Base-by-base conservation (phyloP, 2,329 filamentous ascomycete species). In the Rutstroemia sp. region DNA sequence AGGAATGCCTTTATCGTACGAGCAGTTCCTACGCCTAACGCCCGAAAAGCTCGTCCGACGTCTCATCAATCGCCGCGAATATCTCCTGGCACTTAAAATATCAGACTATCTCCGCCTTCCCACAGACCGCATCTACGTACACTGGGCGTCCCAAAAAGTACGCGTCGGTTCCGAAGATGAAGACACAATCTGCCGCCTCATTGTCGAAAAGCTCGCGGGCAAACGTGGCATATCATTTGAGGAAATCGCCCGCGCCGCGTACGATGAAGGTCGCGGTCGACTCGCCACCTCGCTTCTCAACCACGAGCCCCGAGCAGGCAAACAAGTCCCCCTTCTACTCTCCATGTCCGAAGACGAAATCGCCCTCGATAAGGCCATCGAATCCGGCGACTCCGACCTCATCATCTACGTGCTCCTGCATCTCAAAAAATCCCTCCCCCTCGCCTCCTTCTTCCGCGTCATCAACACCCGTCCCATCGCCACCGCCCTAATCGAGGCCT, bases 61-160 rank as follows among this genome's bases (percentile, higher is more conserved):
- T 37, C 79, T 99, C 2, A 85, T 96, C 38, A 95, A 90, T 67
- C 85, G 94, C 10, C 88, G 91, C 65, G 90, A 97, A 69, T 96
- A 97, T 69, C 79, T 96, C 1, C 79, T 99, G 4, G 92, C 94
- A 0, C 80, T 99, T 19, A 87, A 90, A 49, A 83, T 99, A 48
- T 92, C 92, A 0, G 86, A 90, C 42, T 96, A 95, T 69, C 77
- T 99, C 2, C 87, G 86, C 58, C 79, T 99, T 3, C 87, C 92
- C 0, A 88, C 91, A 0, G 91, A 95, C 70, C 83, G 85, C 54
- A 95, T 99, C 58, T 96, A 96, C 66, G 90, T 96, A 1, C 92
- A 96, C 69, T 99, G 94, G 94, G 94, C 94, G 1, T 92, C 88
- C 18, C 87, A 94, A 68, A 99, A 97, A 71, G 92, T 97, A 4